A percentile compares a stretch with the other conserved stretches of the same genome.
Conservation (phyloP, 345 rosid species). For the Salix caprea region DNA sequence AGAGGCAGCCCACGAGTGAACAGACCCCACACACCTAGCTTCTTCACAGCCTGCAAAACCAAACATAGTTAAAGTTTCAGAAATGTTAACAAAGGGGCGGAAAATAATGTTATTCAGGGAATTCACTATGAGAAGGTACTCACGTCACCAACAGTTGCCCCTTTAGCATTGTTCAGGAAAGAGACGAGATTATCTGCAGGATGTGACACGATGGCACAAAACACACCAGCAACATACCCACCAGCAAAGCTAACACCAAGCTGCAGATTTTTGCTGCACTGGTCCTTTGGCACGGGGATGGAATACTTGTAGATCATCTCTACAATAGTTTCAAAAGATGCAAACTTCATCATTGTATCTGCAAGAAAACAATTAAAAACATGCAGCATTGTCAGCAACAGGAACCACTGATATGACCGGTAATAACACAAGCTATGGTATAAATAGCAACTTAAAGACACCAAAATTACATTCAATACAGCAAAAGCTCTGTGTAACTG, state of each 20-base stretch:
- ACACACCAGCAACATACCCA: constrained; percentile 87
- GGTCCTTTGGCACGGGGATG: constrained; percentile 73
- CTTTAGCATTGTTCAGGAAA: constrained; percentile 96
- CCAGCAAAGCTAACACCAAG: constrained; percentile 95
- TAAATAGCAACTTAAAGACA: not conserved
- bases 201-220: constrained; percentile 86
- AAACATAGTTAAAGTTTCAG: not conserved
- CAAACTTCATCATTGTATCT: constrained; percentile 99
- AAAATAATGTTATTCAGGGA: not conserved
- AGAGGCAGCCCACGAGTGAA: constrained; percentile 98
- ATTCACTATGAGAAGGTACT: constrained; percentile 16
- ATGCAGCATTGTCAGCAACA: not conserved
- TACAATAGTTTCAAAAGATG: constrained; percentile 87
- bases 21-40: constrained; percentile 82
- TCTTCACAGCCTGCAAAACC: constrained; percentile 80
- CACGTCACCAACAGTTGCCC: constrained; percentile 96
- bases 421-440: not conserved
- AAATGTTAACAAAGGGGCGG: not conserved
- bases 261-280: constrained; percentile 81
- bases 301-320: constrained; percentile 84
- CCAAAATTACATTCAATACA: not conserved
- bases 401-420: not conserved
- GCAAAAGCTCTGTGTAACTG: not conserved
- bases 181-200: constrained; percentile 97
- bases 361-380: constrained; percentile 9